Evolutionary conservation across 2,329 filamentous ascomycete species (phyloP).

Genomic region (Venturia effusa): DNA sequence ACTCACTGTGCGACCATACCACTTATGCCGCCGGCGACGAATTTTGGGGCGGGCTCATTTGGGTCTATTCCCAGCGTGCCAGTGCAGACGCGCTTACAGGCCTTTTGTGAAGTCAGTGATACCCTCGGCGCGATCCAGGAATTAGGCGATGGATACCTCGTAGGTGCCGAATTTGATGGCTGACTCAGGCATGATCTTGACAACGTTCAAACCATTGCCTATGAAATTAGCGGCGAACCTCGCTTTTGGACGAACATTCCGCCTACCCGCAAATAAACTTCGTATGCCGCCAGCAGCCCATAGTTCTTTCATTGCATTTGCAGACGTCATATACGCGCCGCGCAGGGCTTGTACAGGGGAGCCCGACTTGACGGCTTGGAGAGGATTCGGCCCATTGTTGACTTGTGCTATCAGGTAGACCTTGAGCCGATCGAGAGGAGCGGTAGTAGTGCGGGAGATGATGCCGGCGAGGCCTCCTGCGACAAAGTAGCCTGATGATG

Average conservation of each 20-base stretch:
- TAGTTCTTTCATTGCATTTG: constrained; percentile 63
- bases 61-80: constrained; percentile 27
- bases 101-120: constrained; percentile 5
- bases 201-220: constrained; percentile 93
- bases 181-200: constrained; percentile 98
- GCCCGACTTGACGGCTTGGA: constrained; percentile 60
- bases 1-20: constrained; percentile 86
- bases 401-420: constrained; percentile 96
- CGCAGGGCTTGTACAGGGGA: constrained; percentile 53
- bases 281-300: constrained; percentile 78
- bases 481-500: constrained; percentile 93
- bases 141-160: constrained; percentile 43
- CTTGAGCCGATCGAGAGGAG: constrained; percentile 91
- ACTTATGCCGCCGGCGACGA: constrained; percentile 78
- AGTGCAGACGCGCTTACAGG: constrained; percentile 5
- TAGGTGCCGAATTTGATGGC: constrained; percentile 98
- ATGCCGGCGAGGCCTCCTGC: constrained; percentile 91
- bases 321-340: constrained; percentile 57
- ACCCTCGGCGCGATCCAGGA: background rate
- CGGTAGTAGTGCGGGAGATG: constrained; percentile 88
- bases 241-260: background rate
- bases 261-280: constrained; percentile 83
- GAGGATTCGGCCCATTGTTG: constrained; percentile 45
- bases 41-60: constrained; percentile 72
- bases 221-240: constrained; percentile 16